Base-by-base conservation (phyloP, 306 rosid species). In the Hippophae gyantsensis region DNA sequence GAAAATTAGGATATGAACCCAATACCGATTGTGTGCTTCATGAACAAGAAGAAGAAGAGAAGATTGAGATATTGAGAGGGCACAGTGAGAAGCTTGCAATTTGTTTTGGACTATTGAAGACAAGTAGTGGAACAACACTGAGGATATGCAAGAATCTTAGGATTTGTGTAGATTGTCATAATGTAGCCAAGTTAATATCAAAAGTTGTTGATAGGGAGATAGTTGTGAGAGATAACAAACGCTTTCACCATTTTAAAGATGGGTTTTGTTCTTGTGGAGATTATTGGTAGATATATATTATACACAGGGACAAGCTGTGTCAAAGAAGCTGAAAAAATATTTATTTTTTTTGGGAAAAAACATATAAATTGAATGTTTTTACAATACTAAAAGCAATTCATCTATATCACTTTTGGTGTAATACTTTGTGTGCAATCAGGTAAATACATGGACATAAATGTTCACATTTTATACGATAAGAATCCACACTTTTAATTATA, bases 11-110 rank as follows among this genome's bases (percentile, higher is more conserved):
- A 53, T 89, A 86, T 60, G 73, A 54, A 77, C 97, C 95, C 0
- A 69, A 82, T 69, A 75, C 82, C 8, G 77, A 77, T 58, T 86
- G 84, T 13, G 94, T 86, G 60, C 94, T 90, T 72, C 97, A 86
- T 77, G 90, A 84, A 48, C 63, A 78, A 58, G 86, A 79, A 54
- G 82, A 90, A 62, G 81, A 65, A 55, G 92, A 84, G 69, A 90
- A 90, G 76, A 64, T 71, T 52, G 82, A 73, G 72, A 59, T 77
- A 27, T 74, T 86, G 51, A 73, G 69, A 59, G 78, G 70, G 52
- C 95, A 89, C 48, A 84, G 95, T 56, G 97, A 89, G 79, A 86
- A 89, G 82, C 86, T 86, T 61, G 95, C 95, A 59, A 74, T 89
- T 70, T 86, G 83, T 27, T 82, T 76, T 62, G 95, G 89, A 45